Conservation (phyloP, 225 moss, liverwort and hornwort genomes). For the Sphagnum tenellum region DNA sequence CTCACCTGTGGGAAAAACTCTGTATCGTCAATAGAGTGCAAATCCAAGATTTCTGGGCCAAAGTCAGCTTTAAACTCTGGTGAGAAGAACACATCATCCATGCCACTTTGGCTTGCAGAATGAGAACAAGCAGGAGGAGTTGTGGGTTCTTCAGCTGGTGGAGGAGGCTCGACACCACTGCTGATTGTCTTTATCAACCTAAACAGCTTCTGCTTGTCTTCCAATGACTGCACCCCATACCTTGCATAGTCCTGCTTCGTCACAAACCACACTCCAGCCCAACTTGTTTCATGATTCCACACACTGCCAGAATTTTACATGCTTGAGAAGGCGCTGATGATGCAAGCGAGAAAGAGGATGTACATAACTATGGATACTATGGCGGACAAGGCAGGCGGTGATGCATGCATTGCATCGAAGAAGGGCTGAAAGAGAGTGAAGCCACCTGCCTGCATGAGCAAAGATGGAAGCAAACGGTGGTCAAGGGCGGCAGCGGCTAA, state of each 20-base stretch:
- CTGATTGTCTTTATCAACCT: slow-evolving; percentile 91
- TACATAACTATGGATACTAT: too few species aligned
- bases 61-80: slow-evolving; percentile 95
- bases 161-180: slow-evolving; percentile 58
- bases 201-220: slow-evolving; percentile 94
- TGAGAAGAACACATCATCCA: slow-evolving; percentile 81
- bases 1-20: slow-evolving; percentile 95
- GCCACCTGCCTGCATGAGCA: slow-evolving; percentile 87
- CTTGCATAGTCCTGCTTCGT: slow-evolving; percentile 91
- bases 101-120: slow-evolving; percentile 69
- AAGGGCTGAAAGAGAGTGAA: slow-evolving; percentile 16
- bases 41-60: slow-evolving; percentile 88
- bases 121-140: slow-evolving; percentile 68
- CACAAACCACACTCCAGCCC: slow-evolving; percentile 42
- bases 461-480: slow-evolving; percentile 90
- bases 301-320: too few species aligned
- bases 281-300: not conserved
- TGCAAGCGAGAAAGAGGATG: too few species aligned
- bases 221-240: slow-evolving; percentile 89
- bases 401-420: not conserved
- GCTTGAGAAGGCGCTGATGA: too few species aligned
- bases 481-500: slow-evolving; percentile 89
- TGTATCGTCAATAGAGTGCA: slow-evolving; percentile 97
- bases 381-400: too few species aligned
- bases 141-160: slow-evolving; percentile 42